Conservation (phyloP, 2,329 filamentous ascomycete species). For the Bretziella fagacearum region DNA sequence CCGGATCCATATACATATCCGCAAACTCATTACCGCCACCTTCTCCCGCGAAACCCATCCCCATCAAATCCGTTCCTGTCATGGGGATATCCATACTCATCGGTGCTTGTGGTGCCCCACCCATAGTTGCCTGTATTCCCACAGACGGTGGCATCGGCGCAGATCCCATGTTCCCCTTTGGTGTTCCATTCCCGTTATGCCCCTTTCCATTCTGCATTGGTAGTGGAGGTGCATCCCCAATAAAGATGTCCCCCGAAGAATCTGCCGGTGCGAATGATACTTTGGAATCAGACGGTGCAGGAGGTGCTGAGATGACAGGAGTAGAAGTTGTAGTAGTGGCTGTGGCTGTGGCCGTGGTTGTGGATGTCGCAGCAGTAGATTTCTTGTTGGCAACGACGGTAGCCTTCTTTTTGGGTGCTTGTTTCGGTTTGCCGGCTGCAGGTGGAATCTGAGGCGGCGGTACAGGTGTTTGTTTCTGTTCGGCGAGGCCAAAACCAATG, state of each 20-base stretch:
- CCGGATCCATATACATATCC: conserved; percentile 10
- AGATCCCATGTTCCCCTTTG: conserved; percentile 16
- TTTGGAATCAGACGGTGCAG: neutral
- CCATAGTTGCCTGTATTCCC: conserved; percentile 15
- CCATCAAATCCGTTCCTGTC: neutral
- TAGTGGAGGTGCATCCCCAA: conserved; percentile 3
- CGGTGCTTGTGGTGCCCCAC: conserved; percentile 11
- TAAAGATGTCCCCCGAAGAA: conserved; percentile 9
- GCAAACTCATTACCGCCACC: conserved; percentile 6
- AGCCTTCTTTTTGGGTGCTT: conserved; percentile 20
- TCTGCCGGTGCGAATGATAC: conserved; percentile 10
- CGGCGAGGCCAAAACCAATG: conserved; percentile 3
- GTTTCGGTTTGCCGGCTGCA: neutral
- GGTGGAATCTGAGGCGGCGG: conserved; percentile 15
- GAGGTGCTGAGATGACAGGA: neutral
- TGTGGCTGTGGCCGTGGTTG: neutral
- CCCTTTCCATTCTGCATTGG: conserved; percentile 14
- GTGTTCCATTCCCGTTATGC: conserved; percentile 13
- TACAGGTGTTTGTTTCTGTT: conserved; percentile 14
- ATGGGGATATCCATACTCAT: conserved; percentile 3
- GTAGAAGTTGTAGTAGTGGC: neutral
- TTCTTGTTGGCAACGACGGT: conserved; percentile 21
- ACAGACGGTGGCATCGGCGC: neutral
- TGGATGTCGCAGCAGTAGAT: conserved; percentile 16
- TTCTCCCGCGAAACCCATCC: neutral